Evolutionary conservation across 768 basidiomycete genomes (phyloP).

Genomic region (Trichaptum fuscoviolaceum): DNA sequence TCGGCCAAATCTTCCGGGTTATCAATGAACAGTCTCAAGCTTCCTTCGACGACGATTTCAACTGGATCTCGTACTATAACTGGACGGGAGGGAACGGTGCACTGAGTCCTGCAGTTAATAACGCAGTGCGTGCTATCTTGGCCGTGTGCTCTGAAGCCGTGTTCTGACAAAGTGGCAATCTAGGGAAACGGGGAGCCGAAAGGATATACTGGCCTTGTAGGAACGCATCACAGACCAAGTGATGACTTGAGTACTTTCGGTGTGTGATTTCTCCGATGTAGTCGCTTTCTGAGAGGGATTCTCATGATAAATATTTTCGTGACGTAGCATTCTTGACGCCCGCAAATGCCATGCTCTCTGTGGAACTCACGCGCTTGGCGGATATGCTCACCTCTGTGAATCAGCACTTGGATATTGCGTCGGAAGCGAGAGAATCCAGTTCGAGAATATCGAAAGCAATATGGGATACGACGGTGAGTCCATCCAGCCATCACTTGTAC

Average conservation of each 20-base stretch:
- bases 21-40: constrained; percentile 73
- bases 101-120: constrained; percentile 57
- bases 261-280: constrained; percentile 21
- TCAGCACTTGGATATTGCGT: constrained; percentile 45
- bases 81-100: constrained; percentile 72
- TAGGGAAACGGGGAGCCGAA: constrained; percentile 72
- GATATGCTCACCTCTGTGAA: constrained; percentile 48
- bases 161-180: neutral
- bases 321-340: constrained; percentile 64
- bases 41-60: constrained; percentile 65
- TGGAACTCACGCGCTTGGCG: constrained; percentile 60
- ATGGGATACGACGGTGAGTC: constrained; percentile 52
- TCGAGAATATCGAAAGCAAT: constrained; percentile 53
- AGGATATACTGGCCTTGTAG: constrained; percentile 67
- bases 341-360: constrained; percentile 79
- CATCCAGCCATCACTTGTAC: neutral
- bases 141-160: too few species aligned
- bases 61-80: constrained; percentile 73
- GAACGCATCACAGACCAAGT: constrained; percentile 72
- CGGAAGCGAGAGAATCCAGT: constrained; percentile 53
- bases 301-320: neutral
- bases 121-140: constrained; percentile 21
- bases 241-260: constrained; percentile 70
- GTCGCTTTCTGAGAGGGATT: neutral
- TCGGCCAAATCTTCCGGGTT: constrained; percentile 69